Evolutionary conservation across 768 basidiomycete genomes (phyloP).

Genomic region (Tricholoma terreum): DNA sequence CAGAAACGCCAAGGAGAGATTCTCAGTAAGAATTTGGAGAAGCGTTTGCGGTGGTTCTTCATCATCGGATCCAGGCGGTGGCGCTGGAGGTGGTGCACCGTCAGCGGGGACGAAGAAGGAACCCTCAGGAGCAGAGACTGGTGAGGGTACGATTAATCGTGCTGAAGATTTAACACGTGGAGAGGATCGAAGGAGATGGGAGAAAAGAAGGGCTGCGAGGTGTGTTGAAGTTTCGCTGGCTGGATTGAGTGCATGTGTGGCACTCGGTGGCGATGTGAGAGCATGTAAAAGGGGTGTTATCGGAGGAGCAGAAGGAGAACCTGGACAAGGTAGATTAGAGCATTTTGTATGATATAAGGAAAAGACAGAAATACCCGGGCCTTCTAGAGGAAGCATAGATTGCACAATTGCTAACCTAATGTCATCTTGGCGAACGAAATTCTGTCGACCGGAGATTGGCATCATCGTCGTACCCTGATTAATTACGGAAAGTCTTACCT

Average conservation of each 20-base stretch:
- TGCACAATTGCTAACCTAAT: conserved; percentile 66
- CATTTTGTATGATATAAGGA: background rate
- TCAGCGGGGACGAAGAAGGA: conserved; percentile 81
- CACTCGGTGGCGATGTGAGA: conserved; percentile 59
- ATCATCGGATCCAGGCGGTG: conserved; percentile 40
- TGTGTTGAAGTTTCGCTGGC: conserved; percentile 62
- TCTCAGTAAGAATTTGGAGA: conserved; percentile 84
- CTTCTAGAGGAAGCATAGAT: conserved; percentile 65
- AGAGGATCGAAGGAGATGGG: conserved; percentile 72
- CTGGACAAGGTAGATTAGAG: conserved; percentile 14
- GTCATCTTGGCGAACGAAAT: conserved; percentile 74
- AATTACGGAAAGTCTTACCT: conserved; percentile 43
- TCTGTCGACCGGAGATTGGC: conserved; percentile 36
- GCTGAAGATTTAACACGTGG: conserved; percentile 61
- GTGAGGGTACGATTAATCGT: conserved; percentile 58
- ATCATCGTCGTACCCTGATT: background rate
- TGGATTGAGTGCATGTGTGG: conserved; percentile 49
- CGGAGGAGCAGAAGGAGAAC: conserved; percentile 34
- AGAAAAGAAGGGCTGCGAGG: conserved; percentile 73
- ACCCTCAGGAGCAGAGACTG: conserved; percentile 27
- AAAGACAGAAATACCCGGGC: conserved; percentile 27
- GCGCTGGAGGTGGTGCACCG: conserved; percentile 37
- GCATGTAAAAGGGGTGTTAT: conserved; percentile 69
- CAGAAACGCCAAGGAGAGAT: conserved; percentile 82
- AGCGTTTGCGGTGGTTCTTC: conserved; percentile 70